Base-by-base conservation (phyloP, 2,329 filamentous ascomycete species). In the Plectosphaerella sp. region DNA sequence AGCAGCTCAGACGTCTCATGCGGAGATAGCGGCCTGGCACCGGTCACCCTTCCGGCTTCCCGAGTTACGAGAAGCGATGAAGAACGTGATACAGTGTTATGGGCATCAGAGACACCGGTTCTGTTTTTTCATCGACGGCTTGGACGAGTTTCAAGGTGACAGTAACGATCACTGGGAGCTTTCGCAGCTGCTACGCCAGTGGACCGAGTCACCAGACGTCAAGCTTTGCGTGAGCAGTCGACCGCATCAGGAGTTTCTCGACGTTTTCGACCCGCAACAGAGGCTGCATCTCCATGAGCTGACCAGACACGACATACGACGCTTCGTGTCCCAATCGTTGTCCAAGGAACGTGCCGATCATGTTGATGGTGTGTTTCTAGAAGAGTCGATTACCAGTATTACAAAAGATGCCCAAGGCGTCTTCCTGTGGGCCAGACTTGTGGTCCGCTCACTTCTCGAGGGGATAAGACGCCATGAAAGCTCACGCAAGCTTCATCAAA, bases 111-210 rank as follows among this genome's bases (percentile, higher is more conserved):
- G 9, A 15, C 22, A 48, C n/a, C 50, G 50, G 3, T 53, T 54
- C 1, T 54, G 47, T 42, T 22, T 52, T 43, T 52, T 54, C 24
- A 52, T 54, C n/a, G 52, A 54, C 16, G 52, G 52, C 16, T 39
- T 54, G 1, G 50, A 54, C 7, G 52, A 54, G 5, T 52, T 43
- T 9, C 16, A 36, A 14, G 52, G 47, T 1, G 47, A 49, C 25
- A 50, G 33, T 9, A n/a, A 36, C 11, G 49, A 50, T 22, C 52
- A 50, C 9, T 12, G 12, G 36, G 5, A 39, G 14, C 37, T 53
- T n/a, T 48, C 48, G 9, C 18, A 43, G 18, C 36, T 24, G 15
- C 36, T 53, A 1, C 12, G 11, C 4, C 14, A 10, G 8, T 53
- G 52, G 52, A 24, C 48, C 15, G 14, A 36, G 3, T 28, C 20